Evolutionary conservation across 192 early-diverging fungal genomes (phyloP), one percentile per base, ranked within the genome.

Genomic region (Phycomyces blakesleeanus): DNA sequence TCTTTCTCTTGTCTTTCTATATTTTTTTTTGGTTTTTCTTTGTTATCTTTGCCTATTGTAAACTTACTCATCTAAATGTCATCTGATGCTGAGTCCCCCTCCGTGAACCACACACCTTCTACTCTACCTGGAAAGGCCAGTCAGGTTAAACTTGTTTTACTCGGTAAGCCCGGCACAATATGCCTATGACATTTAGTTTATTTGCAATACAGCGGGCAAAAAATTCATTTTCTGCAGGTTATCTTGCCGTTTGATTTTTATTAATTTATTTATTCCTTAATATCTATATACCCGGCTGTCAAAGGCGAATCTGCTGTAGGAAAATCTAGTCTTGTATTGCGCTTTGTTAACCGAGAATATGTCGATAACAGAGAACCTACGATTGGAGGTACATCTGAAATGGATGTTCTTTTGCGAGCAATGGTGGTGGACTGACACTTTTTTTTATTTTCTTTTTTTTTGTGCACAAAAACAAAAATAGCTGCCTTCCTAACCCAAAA

Each of bases 291-390:
- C 7, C 21, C 27, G 6, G 8, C 27, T 7, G 21, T 11, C 21
- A 5, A 68, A 88, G 89, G 88, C 38, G 89, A 91, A 73, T 92
- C 96, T n/a, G 94, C 96, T 58, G 97, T 99, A 47, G 97, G 97
- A 67, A 99, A 99, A 75, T 96, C 93, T 14, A 94, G 92, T 79
- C 81, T 99, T 40, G 94, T 97, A 11, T 78, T 95, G 57, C 88
- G 95, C 14, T 97, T 97, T 76, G 93, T 95, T 34, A 93, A 93
- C 78, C 84, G 93, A 75, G 91, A 96, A 74, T 99, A 93, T 73
- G 83, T 89, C 56, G 94, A 96, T 52, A 95, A 97, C 83, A 94
- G 93, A 67, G 96, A 99, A 76, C 94, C 97, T 7, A 99, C 97
- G 39, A 98, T 99, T 77, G 97, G 97, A 81, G 84, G 84, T 79